Conservation (phyloP, 495 filamentous ascomycete species). For the Penicillium canescens region DNA sequence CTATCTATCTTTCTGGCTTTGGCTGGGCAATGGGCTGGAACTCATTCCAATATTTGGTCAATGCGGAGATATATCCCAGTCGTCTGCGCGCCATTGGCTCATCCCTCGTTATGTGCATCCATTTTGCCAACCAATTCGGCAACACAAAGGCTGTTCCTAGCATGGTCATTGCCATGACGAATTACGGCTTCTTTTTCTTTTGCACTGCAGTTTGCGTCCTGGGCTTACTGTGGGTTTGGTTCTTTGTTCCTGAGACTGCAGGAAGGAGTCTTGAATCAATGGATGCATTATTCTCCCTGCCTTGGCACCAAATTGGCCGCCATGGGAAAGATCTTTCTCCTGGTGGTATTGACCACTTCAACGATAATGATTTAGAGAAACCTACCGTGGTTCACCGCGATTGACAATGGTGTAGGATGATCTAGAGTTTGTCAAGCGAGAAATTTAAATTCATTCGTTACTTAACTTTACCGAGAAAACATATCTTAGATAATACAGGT, state of each 20-base stretch:
- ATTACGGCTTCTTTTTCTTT: conserved; percentile 54
- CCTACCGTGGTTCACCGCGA: not conserved
- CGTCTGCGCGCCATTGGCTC: conserved; percentile 8
- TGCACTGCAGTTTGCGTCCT: conserved; percentile 54
- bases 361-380: not conserved
- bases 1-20: conserved; percentile 5
- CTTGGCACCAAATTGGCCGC: conserved; percentile 55
- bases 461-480: no score
- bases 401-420: not conserved
- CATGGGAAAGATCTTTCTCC: conserved; percentile 31
- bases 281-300: conserved; percentile 57
- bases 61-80: conserved; percentile 63
- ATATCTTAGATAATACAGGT: no score
- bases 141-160: conserved; percentile 42
- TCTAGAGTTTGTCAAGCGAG: no score
- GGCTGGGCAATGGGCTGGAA: conserved; percentile 64
- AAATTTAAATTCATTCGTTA: no score
- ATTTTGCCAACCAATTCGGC: conserved; percentile 63
- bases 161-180: conserved; percentile 49
- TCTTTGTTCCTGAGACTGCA: conserved; percentile 16
- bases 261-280: conserved; percentile 34
- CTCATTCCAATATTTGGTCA: conserved; percentile 62
- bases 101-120: conserved; percentile 34
- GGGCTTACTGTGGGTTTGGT: conserved; percentile 50
- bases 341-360: not conserved